Evolutionary conservation across 2,329 filamentous ascomycete genomes (phyloP), one percentile per base, ranked within the genome.

Genomic region (Ambrosiella xylebori): DNA sequence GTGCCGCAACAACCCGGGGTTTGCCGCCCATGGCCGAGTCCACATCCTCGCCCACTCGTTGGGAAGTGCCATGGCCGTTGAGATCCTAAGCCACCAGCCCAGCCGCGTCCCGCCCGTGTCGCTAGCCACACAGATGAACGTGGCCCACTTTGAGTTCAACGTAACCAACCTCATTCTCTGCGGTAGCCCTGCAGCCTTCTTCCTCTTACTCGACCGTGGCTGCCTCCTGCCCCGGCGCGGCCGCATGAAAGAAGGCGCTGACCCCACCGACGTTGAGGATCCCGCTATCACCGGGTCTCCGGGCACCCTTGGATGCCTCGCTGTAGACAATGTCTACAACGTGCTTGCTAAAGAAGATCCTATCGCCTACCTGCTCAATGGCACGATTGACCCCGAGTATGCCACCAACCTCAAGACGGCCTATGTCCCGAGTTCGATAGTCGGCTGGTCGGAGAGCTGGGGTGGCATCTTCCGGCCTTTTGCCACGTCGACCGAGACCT

Each of bases 241-340:
- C 40, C 79, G 85, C 59, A 71, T 77, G 51, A 96, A 96, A 65
- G 81, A 86, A 0, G 87, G 85, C 3, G 81, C 82, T 17, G 82
- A 90, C 61, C 70, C 74, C 0, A 78, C 77, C 15, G 84, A 88
- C 63, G 69, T 71, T 17, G 70, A 76, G 12, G 75, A 76, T 5
- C 68, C 69, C 40, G 72, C 74, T 6, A 78, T 97, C 38, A 85
- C 84, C n/a, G 86, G 86, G n/a, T 80, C 88, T 45, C 77, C 77
- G 15, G 89, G 87, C 37, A 80, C 76, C 5, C 95, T 95, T 68
- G 93, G 93, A 15, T 97, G 93, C 68, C 74, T 97, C 36, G 88
- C 91, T 0, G 85, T 97, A 1, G 88, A 97, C 71, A 98, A 97
- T 67, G 79, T 98, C 59, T 98, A 97, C 74, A 98, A 98, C 65